Conservation (phyloP, 1,139 yeast genomes). For the Petasospora rhodanensis region DNA sequence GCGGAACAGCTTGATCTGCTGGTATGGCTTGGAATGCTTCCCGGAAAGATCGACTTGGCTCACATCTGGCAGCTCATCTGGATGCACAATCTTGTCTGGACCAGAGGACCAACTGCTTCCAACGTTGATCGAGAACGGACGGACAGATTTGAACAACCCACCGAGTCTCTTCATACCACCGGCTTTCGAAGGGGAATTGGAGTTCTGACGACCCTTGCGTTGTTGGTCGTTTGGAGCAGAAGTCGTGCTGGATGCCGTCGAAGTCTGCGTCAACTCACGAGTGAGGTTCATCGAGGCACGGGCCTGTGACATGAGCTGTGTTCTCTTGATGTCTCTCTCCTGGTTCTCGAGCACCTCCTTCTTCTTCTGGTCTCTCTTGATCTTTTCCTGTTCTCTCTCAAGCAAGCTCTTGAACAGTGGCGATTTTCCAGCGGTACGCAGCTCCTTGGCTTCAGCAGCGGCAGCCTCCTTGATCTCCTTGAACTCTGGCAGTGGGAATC, state of each 20-base stretch:
- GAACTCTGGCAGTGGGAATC: conserved; percentile 16
- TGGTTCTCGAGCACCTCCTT: conserved; percentile 38
- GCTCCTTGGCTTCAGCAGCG: conserved; percentile 37
- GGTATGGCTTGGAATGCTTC: conserved; percentile 49
- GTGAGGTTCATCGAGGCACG: conserved; percentile 14
- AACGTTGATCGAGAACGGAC: conserved; percentile 43
- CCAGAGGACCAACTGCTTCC: conserved; percentile 33
- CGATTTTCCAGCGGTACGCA: conserved; percentile 30
- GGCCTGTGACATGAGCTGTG: conserved; percentile 25
- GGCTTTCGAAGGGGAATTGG: conserved; percentile 22
- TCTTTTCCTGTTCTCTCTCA: conserved; percentile 44
- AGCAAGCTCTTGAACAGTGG: conserved; percentile 42
- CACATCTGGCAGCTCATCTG: conserved; percentile 58
- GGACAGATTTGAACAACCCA: conserved; percentile 39
- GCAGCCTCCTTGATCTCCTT: conserved; percentile 38
- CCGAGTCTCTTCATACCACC: conserved; percentile 35
- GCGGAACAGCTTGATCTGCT: conserved; percentile 47
- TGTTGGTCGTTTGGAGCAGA: conserved; percentile 14
- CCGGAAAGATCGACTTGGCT: conserved; percentile 35
- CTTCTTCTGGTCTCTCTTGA: conserved; percentile 46
- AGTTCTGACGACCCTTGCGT: conserved; percentile 16
- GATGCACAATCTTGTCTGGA: conserved; percentile 49
- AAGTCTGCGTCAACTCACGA: conserved; percentile 6
- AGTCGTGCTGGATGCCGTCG: conserved; percentile 2
- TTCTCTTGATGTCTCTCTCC: conserved; percentile 32